Evolutionary conservation across 768 basidiomycete genomes (phyloP), one percentile per base, ranked within the genome.

Genomic region (Pleurotus pulmonarius): DNA sequence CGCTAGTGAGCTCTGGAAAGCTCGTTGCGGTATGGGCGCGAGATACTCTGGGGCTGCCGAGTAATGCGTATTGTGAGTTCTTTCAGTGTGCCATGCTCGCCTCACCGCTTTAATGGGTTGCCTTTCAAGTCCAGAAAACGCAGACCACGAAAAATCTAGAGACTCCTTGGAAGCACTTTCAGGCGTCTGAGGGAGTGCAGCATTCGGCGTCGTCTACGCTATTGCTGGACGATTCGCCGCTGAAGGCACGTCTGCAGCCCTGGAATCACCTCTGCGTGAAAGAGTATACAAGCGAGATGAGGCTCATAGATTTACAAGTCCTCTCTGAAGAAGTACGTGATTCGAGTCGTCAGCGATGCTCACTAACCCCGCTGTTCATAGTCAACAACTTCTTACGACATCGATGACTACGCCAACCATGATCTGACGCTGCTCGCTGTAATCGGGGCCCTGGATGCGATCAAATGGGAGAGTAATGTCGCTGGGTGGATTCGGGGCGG

Each of bases 211-310:
- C 57, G 22, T 75, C 76, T 2, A 81, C 81, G 0, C 62, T 82
- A 12, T 73, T 83, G 15, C 69, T 83, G 11, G 82, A 82, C 59
- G 82, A 83, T 62, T 82, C 80, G 2, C 87, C 77, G 0, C 70
- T 72, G 24, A 83, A 82, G 60, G 82, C 79, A 0, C 77, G 72
- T 25, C 73, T 87, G 13, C 92, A 94, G 64, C 92, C 91, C 0
- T 88, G 81, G 73, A 94, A 90, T 65, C 92, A 94, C 64, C 70
- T 93, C 18, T 90, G 87, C 64, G 79, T 93, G 60, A 76, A 71
- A 8, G 90, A 92, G 64, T 93, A 92, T 65, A 73, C 76, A 12
- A 71, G 67, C 1, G 61, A 69, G 7, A 72, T 70, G 64, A 78
- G 86, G 9, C 58, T 46, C n/a, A 47, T 47, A 5, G 73, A 74